These are phyloP conservation scores for Paramecium biaurelia DNA, from an alignment of 73 alveolate genomes.

Conservation along the genomic window DNA sequence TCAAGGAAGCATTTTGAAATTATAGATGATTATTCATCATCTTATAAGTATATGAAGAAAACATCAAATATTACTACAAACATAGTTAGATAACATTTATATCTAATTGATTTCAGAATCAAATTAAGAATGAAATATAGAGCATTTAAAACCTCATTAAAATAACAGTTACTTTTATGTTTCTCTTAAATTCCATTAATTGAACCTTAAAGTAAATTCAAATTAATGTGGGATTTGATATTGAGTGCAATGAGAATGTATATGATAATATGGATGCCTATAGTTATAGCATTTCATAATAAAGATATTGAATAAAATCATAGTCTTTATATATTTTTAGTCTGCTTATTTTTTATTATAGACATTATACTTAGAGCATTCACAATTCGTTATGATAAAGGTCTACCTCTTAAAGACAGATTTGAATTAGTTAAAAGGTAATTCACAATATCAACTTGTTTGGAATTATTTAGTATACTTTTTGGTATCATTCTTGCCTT, in stretches of 20 bases:
- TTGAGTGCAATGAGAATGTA: not conserved
- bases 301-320: not conserved
- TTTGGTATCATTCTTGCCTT: not conserved
- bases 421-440: not conserved
- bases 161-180: not conserved
- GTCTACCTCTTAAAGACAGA: slow-evolving; percentile 26
- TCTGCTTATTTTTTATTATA: not conserved
- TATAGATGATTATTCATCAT: not conserved
- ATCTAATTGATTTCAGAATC: not conserved
- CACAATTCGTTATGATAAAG: not conserved
- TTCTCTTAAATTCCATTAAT: not conserved
- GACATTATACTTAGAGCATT: slow-evolving; percentile 15
- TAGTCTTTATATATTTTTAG: not conserved
- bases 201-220: slow-evolving; percentile 1
- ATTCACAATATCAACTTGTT: not conserved
- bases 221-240: slow-evolving; percentile 4
- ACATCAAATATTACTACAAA: not conserved
- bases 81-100: not conserved
- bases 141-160: not conserved
- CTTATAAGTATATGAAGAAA: not conserved
- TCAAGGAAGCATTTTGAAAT: not conserved
- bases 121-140: slow-evolving; percentile 6
- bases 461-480: not conserved
- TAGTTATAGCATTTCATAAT: not conserved
- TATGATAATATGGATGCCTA: not conserved